These are phyloP conservation scores for Stephania yunnanensis DNA, from an alignment of 164 flowering plant species.

Conservation along the genomic window DNA sequence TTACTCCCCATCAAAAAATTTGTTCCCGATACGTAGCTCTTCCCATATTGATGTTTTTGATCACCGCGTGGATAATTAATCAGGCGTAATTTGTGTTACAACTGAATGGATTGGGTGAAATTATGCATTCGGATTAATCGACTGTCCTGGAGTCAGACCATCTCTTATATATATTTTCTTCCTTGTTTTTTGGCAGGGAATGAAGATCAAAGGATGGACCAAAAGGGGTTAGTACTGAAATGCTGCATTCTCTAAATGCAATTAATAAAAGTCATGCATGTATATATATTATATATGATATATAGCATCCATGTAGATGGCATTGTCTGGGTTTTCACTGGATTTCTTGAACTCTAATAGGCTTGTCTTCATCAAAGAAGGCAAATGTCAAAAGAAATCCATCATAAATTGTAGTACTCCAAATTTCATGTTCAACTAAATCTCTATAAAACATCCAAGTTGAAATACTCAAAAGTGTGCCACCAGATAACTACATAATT, in stretches of 20 bases:
- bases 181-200: slow-evolving; percentile 43
- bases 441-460: neutral
- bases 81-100: neutral
- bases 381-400: neutral
- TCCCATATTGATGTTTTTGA: neutral
- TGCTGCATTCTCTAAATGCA: slow-evolving; percentile 47
- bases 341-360: neutral
- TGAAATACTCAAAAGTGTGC: neutral
- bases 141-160: neutral
- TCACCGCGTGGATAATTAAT: neutral
- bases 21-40: no score
- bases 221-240: slow-evolving; percentile 48
- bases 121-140: neutral
- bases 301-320: slow-evolving; percentile 4
- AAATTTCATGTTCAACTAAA: neutral
- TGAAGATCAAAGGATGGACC: slow-evolving; percentile 58
- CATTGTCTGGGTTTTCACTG: neutral
- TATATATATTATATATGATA: neutral
- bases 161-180: no score
- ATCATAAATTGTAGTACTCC: neutral
- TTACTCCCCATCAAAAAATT: no score
- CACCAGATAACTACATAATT: no score
- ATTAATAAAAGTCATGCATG: neutral
- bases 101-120: neutral
- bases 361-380: neutral